phyloP scores from a whole-genome alignment of 1,284 basidiomycete species.

The Pisolithus thermaeus region DNA sequence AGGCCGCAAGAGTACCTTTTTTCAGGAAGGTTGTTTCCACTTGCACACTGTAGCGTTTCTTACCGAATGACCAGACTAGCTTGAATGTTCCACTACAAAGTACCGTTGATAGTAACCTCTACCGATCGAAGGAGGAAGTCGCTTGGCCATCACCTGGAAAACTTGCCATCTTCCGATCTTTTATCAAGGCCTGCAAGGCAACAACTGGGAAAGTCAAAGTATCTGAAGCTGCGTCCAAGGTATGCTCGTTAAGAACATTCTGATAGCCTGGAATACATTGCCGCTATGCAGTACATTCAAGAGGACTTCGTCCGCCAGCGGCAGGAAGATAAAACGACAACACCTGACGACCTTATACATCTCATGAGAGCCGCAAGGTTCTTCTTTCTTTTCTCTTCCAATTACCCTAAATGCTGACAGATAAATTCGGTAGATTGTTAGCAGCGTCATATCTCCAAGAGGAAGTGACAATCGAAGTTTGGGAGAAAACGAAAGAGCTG shows the following conservation, averaged over 20 bases:
- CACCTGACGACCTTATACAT: slow-evolving; percentile 57
- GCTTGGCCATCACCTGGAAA: slow-evolving; percentile 38
- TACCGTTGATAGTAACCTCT: slow-evolving; percentile 31
- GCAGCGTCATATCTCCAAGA: slow-evolving; percentile 43
- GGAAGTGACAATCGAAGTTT: slow-evolving; percentile 40
- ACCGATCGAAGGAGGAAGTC: slow-evolving; percentile 42
- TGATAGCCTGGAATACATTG: neutral
- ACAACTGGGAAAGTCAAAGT: slow-evolving; percentile 43
- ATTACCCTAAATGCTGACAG: slow-evolving; percentile 17
- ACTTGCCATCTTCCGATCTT: slow-evolving; percentile 47
- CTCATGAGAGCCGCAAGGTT: slow-evolving; percentile 63
- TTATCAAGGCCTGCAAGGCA: slow-evolving; percentile 48
- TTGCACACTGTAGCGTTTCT: neutral
- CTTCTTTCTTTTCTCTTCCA: slow-evolving; percentile 14
- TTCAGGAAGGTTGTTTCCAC: slow-evolving; percentile 41
- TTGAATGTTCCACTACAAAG: slow-evolving; percentile 44
- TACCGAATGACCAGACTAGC: slow-evolving; percentile 41
- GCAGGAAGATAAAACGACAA: slow-evolving; percentile 39
- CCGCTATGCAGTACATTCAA: slow-evolving; percentile 54
- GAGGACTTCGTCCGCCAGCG: slow-evolving; percentile 65
- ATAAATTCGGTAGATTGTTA: slow-evolving; percentile 36
- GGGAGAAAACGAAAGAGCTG: slow-evolving; percentile 43
- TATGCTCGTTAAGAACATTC: slow-evolving; percentile 20
- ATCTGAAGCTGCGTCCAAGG: slow-evolving; percentile 49
- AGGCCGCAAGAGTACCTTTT: slow-evolving; percentile 63